Percentiles rank a stretch among this genome's conserved stretches.
Evolutionary conservation across 371 early-diverging fungal species (phyloP).

Genomic region (Apophysomyces variabilis): DNA sequence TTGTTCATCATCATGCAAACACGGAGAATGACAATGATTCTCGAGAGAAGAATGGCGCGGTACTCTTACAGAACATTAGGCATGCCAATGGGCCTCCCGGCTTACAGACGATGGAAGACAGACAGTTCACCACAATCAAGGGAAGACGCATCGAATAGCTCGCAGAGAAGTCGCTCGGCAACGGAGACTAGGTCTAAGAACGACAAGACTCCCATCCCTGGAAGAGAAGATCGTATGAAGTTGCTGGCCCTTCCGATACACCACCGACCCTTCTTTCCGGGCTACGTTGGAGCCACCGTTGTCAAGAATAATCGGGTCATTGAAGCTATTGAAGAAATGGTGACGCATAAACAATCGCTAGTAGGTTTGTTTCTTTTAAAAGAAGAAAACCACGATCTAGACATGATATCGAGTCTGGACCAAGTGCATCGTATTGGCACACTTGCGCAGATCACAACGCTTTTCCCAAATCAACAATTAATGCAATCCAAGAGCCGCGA

Average conservation of each 20-base stretch:
- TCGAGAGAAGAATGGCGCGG: too few relatives aligned
- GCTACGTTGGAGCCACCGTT: conserved; percentile 94
- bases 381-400: conserved; percentile 82
- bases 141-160: too few relatives aligned
- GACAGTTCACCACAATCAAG: too few relatives aligned
- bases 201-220: too few relatives aligned
- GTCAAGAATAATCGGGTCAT: conserved; percentile 90
- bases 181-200: too few relatives aligned
- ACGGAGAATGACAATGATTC: too few relatives aligned
- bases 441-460: conserved; percentile 92
- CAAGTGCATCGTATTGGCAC: conserved; percentile 89
- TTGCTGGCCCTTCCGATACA: conserved; percentile 89
- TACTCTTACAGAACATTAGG: too few relatives aligned
- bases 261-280: conserved; percentile 91
- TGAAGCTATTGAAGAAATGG: conserved; percentile 82
- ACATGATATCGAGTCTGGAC: conserved; percentile 69
- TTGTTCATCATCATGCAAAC: too few relatives aligned
- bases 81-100: too few relatives aligned
- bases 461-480: conserved; percentile 62
- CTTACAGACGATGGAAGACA: too few relatives aligned
- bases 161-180: too few relatives aligned
- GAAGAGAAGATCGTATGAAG: conserved; percentile 74
- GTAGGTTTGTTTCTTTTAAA: conserved; percentile 90
- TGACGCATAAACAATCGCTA: conserved; percentile 89
- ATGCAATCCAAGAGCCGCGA: conserved; percentile 53